phyloP scores from a whole-genome alignment of 2,329 filamentous ascomycete genomes.

The Thermothelomyces thermophilus region DNA sequence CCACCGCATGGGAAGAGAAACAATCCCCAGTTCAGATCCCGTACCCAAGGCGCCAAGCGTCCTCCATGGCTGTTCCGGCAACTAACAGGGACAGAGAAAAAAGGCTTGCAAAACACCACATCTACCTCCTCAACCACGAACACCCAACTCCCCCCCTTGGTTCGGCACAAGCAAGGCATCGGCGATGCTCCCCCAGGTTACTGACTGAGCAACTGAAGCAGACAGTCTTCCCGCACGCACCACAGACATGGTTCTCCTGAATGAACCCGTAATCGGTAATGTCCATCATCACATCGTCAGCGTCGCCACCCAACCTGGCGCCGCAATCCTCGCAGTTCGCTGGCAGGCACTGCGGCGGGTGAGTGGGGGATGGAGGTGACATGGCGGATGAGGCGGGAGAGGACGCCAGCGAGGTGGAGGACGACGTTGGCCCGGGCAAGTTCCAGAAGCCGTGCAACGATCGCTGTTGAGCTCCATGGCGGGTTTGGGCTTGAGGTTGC shows the following conservation, averaged over 20 bases:
- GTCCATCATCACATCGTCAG: constrained; percentile 33
- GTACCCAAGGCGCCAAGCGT: constrained; percentile 5
- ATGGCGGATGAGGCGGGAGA: constrained; percentile 22
- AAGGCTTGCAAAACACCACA: neutral
- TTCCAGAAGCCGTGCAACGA: constrained; percentile 58
- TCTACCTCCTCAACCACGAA: neutral
- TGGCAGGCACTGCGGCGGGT: constrained; percentile 14
- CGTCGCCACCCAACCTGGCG: constrained; percentile 27
- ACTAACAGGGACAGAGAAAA: neutral
- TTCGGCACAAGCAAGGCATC: constrained; percentile 48
- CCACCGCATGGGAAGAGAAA: neutral
- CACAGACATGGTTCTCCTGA: constrained; percentile 34
- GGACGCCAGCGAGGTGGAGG: constrained; percentile 27
- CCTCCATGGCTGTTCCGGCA: neutral
- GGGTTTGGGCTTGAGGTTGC: constrained; percentile 15
- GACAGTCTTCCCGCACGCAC: constrained; percentile 47
- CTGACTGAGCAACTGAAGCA: constrained; percentile 55
- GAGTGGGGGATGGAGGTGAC: constrained; percentile 5
- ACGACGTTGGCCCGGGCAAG: constrained; percentile 33
- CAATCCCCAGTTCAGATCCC: neutral
- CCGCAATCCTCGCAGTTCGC: constrained; percentile 50
- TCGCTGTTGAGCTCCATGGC: constrained; percentile 33
- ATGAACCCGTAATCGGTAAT: constrained; percentile 30
- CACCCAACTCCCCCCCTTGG: constrained; percentile 24
- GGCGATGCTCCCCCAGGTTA: constrained; percentile 47